Conservation (phyloP, 495 filamentous ascomycete species). For the Penicillium desertorum region DNA sequence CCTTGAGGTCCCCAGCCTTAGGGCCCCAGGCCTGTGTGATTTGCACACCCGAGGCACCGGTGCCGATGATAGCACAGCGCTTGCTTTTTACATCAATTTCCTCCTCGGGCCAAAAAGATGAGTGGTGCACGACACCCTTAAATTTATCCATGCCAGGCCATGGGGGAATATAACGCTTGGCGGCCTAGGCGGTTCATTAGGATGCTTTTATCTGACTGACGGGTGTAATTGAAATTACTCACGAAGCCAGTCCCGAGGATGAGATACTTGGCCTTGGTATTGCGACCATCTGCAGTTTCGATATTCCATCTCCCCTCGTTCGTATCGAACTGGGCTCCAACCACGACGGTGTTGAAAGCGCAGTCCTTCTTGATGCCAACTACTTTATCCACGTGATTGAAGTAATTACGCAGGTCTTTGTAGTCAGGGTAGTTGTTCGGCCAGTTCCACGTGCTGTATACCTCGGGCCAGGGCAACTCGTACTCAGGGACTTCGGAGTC, state of each 20-base stretch:
- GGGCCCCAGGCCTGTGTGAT: slow-evolving; percentile 51
- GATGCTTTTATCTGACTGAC: background rate
- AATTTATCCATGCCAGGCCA: slow-evolving; percentile 55
- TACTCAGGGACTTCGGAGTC: slow-evolving; percentile 54
- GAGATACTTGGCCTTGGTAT: slow-evolving; percentile 47
- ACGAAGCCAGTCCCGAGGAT: slow-evolving; percentile 43
- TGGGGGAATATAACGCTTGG: slow-evolving; percentile 44
- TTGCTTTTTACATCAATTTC: slow-evolving; percentile 50
- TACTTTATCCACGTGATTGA: slow-evolving; percentile 54
- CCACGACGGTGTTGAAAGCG: slow-evolving; percentile 50
- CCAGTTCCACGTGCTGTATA: slow-evolving; percentile 57
- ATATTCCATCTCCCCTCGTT: slow-evolving; percentile 47
- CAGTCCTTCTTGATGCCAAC: slow-evolving; percentile 51
- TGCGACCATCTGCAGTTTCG: slow-evolving; percentile 47
- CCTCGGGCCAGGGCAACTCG: slow-evolving; percentile 51
- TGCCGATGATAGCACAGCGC: slow-evolving; percentile 57
- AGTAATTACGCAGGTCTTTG: slow-evolving; percentile 54
- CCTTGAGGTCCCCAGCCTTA: slow-evolving; percentile 38
- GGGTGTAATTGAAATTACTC: background rate
- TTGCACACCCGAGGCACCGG: slow-evolving; percentile 60
- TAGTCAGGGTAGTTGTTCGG: slow-evolving; percentile 50
- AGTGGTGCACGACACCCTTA: slow-evolving; percentile 54
- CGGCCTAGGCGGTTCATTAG: slow-evolving; percentile 7
- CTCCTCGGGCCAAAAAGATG: slow-evolving; percentile 58
- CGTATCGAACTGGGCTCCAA: slow-evolving; percentile 48